Base-by-base conservation (phyloP, 2,329 filamentous ascomycete genomes). In the Clonostachys rhizophaga region DNA sequence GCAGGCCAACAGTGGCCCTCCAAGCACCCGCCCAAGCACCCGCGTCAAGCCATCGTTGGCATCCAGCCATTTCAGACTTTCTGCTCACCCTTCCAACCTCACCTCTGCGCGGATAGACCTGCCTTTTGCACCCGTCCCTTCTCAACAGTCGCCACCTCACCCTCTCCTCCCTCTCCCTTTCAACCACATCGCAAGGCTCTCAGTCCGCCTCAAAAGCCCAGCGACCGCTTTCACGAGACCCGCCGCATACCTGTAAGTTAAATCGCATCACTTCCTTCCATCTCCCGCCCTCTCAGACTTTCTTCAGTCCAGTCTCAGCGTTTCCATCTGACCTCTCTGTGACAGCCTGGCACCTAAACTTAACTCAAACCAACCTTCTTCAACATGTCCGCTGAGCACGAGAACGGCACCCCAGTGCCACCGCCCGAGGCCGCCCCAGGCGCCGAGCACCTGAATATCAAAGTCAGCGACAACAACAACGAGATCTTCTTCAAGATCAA, bases 401-500 rank as follows among this genome's bases (percentile, higher is more conserved):
- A 39, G 52, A 67, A 76, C 55, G 72, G 80, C 50, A 72, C 74
- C 52, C 74, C 74, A 54, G 68, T 69, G 57, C 72, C 40, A 16
- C 34, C 44, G n/a, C 34, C 40, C 16, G 44, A 43, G 34, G 73
- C 47, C 59, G 61, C 46, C 67, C 66, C 40, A 65, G 71, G 67
- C 24, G 71, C 74, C 20, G 92, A 97, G 71, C 94, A 99, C 69
- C 77, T 99, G 6, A 99, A 99, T 73, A 97, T 99, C 74, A 99
- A 99, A 68, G 94, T 99, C 13, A 97, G 94, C 0, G 94, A 99
- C 60, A 96, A 95, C 74, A 96, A 96, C 75, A 99, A 99, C 67
- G 94, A 99, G 66, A 92, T 99, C 59, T 99, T 97, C 70, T 99
- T 99, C 78, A 99, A 99, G 78, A 99, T 99, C 75, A 99, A 99